Conservation (phyloP, 2,329 filamentous ascomycete genomes). For the Ascocoryne sarcoides region DNA sequence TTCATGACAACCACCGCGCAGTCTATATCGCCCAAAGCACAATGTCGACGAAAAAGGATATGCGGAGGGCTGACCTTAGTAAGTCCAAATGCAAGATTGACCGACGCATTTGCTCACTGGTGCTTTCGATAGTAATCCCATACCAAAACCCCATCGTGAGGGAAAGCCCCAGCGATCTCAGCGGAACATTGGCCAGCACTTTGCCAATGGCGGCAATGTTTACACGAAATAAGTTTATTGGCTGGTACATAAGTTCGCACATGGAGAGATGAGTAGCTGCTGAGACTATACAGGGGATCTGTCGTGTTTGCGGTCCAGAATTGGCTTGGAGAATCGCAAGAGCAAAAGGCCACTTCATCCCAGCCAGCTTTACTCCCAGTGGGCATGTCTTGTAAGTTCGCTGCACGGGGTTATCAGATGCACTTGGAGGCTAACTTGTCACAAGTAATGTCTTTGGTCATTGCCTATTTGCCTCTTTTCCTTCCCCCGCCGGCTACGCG, state of each 20-base stretch:
- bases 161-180: conserved; percentile 57
- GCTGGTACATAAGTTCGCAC: conserved; percentile 48
- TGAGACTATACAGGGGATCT: conserved; percentile 52
- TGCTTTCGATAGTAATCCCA: conserved; percentile 60
- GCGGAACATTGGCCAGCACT: conserved; percentile 63
- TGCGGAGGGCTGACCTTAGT: conserved; percentile 68
- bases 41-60: conserved; percentile 67
- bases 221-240: conserved; percentile 74
- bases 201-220: conserved; percentile 96
- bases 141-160: conserved; percentile 69
- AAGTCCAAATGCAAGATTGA: conserved; percentile 30
- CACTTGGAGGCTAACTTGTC: no score
- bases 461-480: neutral
- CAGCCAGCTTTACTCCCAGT: conserved; percentile 71
- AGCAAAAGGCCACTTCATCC: conserved; percentile 50
- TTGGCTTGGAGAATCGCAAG: conserved; percentile 69
- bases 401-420: no score
- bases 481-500: neutral
- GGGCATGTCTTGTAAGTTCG: conserved; percentile 61
- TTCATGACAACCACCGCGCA: no score
- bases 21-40: no score
- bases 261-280: no score
- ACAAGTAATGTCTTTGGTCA: neutral
- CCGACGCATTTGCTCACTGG: conserved; percentile 1
- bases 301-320: conserved; percentile 66